These are phyloP conservation scores for Rubus parviflorus DNA, from an alignment of 306 rosid species.

Conservation along the genomic window DNA sequence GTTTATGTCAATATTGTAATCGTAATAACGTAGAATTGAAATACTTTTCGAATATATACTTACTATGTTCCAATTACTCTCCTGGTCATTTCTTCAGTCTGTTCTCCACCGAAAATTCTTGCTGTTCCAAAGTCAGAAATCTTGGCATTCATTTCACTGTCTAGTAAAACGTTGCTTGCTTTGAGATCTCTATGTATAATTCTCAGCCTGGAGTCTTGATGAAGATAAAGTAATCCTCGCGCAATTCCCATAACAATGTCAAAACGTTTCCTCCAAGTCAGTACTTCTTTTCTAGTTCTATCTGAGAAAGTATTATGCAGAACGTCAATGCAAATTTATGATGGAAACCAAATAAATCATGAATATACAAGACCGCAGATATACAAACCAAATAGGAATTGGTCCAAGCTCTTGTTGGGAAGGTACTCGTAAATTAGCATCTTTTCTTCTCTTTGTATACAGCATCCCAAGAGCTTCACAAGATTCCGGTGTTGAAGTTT, in stretches of 20 bases:
- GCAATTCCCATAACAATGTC: slow-evolving; percentile 45
- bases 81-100: slow-evolving; percentile 47
- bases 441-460: slow-evolving; percentile 45
- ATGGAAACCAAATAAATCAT: not conserved
- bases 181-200: slow-evolving; percentile 64
- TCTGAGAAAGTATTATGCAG: slow-evolving; percentile 20
- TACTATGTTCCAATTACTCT: slow-evolving; percentile 64
- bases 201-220: slow-evolving; percentile 58
- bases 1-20: not conserved
- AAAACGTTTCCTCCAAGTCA: slow-evolving; percentile 42
- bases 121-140: slow-evolving; percentile 76
- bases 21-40: not conserved
- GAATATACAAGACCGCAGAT: not conserved
- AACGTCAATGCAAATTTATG: not conserved
- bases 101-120: slow-evolving; percentile 51
- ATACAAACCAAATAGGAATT: slow-evolving; percentile 43
- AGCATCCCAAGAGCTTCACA: slow-evolving; percentile 60
- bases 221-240: slow-evolving; percentile 60
- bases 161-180: slow-evolving; percentile 53
- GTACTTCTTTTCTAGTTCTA: slow-evolving; percentile 1
- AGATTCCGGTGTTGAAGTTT: slow-evolving; percentile 67
- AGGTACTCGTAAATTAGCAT: slow-evolving; percentile 58
- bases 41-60: slow-evolving; percentile 22
- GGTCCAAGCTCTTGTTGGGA: slow-evolving; percentile 62
- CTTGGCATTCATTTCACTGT: slow-evolving; percentile 49